Conservation (phyloP, 768 basidiomycete species). For the Boletus patriciae region DNA sequence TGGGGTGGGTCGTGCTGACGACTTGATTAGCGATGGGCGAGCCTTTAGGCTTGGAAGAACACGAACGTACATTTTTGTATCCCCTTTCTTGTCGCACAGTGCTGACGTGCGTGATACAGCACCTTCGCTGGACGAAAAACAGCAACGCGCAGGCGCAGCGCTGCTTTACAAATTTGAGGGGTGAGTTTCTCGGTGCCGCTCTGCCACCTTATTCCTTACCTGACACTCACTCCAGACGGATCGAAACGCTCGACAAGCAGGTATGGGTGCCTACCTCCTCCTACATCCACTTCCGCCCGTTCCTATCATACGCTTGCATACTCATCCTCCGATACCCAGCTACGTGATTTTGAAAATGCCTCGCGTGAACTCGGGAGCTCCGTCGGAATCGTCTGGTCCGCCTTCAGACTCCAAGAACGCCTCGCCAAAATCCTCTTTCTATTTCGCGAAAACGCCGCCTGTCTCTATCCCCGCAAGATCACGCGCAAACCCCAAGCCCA, state of each 20-base stretch:
- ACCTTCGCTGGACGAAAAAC: constrained; percentile 47
- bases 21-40: constrained; percentile 27
- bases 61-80: constrained; percentile 32
- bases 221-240: constrained; percentile 32
- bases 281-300: background rate
- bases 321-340: constrained; percentile 26
- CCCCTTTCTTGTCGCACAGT: fast-evolving
- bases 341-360: constrained; percentile 55
- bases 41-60: constrained; percentile 39
- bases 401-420: constrained; percentile 48
- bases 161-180: constrained; percentile 46
- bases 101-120: constrained; percentile 13
- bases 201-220: background rate
- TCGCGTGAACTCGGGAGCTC: constrained; percentile 56
- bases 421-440: constrained; percentile 49
- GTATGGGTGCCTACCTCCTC: constrained; percentile 17
- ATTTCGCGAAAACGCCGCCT: constrained; percentile 55
- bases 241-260: constrained; percentile 51
- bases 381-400: constrained; percentile 53
- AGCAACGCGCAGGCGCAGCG: constrained; percentile 46
- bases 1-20: background rate
- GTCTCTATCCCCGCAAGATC: constrained; percentile 49
- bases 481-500: constrained; percentile 36
- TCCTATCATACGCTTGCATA: background rate
- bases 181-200: constrained; percentile 25